A percentile compares a stretch with the other conserved stretches of the same genome.
Conservation (phyloP, 768 basidiomycete species). For the Kwoniella bestiolae region DNA sequence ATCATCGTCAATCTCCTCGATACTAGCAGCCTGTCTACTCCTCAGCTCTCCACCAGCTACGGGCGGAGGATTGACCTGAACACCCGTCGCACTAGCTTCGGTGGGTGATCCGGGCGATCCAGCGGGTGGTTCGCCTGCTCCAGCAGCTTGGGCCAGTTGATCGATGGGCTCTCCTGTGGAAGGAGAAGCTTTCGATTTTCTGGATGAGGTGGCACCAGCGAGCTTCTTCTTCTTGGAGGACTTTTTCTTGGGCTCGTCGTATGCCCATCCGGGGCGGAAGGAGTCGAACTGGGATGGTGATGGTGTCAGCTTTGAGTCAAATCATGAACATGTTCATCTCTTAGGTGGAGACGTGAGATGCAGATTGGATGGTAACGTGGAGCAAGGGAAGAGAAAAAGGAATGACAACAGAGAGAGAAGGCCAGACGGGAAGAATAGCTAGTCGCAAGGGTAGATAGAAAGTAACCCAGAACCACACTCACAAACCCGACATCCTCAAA, state of each 20-base stretch:
- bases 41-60: constrained; percentile 16
- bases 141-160: not conserved
- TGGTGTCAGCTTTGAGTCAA: not conserved
- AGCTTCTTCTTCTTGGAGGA: constrained; percentile 59
- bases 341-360: too few species aligned
- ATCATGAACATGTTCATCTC: too few species aligned
- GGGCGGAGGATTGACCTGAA: constrained; percentile 2
- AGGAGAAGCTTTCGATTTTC: constrained; percentile 19
- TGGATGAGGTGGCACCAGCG: constrained; percentile 24
- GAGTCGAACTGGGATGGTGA: constrained; percentile 77
- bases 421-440: too few species aligned
- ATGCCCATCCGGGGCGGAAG: constrained; percentile 95
- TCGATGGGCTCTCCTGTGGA: not conserved
- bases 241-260: constrained; percentile 82
- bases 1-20: constrained; percentile 63
- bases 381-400: too few species aligned
- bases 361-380: too few species aligned
- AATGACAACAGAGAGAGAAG: not conserved
- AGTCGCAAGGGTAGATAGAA: too few species aligned
- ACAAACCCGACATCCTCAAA: constrained; percentile 99
- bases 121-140: not conserved
- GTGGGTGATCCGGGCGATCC: constrained; percentile 3
- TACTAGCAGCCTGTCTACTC: constrained; percentile 58
- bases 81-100: constrained; percentile 10
- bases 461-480: too few species aligned